These are phyloP conservation scores for Saccharomyces hybrid DNA, from an alignment of 1,139 yeast species.

Conservation along the genomic window DNA sequence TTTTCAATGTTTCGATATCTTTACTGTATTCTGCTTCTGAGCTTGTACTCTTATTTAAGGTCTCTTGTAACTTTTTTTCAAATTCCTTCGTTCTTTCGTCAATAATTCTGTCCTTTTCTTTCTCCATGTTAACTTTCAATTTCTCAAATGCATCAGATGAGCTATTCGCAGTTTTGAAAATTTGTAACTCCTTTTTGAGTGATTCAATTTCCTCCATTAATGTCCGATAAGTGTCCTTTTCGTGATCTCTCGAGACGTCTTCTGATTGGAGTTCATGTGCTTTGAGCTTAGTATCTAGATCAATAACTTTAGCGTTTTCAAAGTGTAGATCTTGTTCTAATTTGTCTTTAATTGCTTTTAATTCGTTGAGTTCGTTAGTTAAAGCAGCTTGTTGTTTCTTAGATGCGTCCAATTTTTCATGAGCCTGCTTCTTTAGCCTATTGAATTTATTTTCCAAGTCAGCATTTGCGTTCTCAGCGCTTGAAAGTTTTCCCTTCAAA, in stretches of 20 bases:
- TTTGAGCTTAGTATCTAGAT: conserved; percentile 1
- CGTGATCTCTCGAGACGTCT: conserved; percentile 9
- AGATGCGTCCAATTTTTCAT: conserved; percentile 32
- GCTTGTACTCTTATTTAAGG: conserved; percentile 1
- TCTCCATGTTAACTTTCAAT: conserved; percentile 16
- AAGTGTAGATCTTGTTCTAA: conserved; percentile 8
- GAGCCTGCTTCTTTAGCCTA: conserved; percentile 23
- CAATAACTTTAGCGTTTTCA: background rate
- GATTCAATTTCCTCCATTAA: conserved; percentile 12
- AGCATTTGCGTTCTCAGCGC: conserved; percentile 20
- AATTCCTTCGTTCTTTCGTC: conserved; percentile 14
- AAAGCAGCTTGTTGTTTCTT: conserved; percentile 24
- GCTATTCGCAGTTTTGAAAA: conserved; percentile 9
- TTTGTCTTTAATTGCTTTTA: conserved; percentile 11
- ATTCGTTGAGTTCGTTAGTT: conserved; percentile 4
- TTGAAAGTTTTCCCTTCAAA: conserved; percentile 18
- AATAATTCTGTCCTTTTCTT: conserved; percentile 18
- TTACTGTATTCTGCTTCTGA: background rate
- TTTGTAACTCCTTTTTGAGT: conserved; percentile 11
- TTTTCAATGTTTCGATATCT: conserved; percentile 2
- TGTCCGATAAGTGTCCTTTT: conserved; percentile 8
- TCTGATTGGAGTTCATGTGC: conserved; percentile 6
- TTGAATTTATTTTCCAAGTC: conserved; percentile 28
- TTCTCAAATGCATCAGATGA: conserved; percentile 6
- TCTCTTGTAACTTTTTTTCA: conserved; percentile 8